Evolutionary conservation across 371 early-diverging fungal species (phyloP).

Genomic region (Rhizopus sp.): DNA sequence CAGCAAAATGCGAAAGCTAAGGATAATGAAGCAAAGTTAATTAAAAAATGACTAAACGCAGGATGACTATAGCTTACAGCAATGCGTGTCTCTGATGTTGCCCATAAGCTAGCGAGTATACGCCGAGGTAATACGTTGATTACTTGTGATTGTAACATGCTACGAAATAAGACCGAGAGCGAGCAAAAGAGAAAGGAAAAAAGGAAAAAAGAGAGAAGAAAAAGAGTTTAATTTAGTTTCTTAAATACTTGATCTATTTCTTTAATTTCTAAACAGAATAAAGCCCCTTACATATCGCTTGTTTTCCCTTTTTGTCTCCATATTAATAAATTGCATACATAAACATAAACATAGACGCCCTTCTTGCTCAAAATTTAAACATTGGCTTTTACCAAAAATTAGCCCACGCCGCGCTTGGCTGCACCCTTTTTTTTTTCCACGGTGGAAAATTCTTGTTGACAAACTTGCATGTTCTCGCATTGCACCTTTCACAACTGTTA

Average conservation of each 20-base stretch:
- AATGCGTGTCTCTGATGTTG: slow-evolving; percentile 42
- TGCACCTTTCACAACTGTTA: too few relatives aligned
- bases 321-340: too few relatives aligned
- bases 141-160: slow-evolving; percentile 46
- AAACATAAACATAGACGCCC: too few relatives aligned
- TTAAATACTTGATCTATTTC: slow-evolving; percentile 7
- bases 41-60: neutral
- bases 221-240: slow-evolving; percentile 9
- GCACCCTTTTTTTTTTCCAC: neutral
- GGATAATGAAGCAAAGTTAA: neutral
- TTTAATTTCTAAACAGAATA: slow-evolving; percentile 19
- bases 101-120: slow-evolving; percentile 40
- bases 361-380: too few relatives aligned
- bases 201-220: slow-evolving; percentile 2
- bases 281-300: slow-evolving; percentile 20
- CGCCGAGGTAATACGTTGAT: slow-evolving; percentile 42
- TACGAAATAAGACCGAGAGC: neutral
- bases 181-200: slow-evolving; percentile 10
- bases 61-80: slow-evolving; percentile 24
- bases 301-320: slow-evolving; percentile 7
- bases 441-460: neutral
- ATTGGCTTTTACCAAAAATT: too few relatives aligned
- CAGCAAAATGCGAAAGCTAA: slow-evolving; percentile 23
- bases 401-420: neutral
- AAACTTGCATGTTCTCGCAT: neutral